These are phyloP conservation scores for Kwoniella sp. DNA, from an alignment of 768 basidiomycete species.

Conservation along the genomic window DNA sequence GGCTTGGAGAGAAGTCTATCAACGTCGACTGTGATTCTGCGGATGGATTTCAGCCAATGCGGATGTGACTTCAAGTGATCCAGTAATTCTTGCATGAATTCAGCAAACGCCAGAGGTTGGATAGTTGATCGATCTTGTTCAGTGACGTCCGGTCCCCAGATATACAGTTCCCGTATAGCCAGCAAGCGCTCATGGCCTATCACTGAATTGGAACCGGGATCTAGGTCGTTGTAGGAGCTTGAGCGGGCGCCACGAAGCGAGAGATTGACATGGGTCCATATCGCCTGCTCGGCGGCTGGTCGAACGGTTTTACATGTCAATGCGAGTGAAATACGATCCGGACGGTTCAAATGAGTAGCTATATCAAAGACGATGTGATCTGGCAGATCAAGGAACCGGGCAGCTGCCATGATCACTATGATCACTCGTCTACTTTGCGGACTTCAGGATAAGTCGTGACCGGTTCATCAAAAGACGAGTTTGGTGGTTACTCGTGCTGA, in stretches of 20 bases:
- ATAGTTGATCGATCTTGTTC: neutral
- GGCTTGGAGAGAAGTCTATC: constrained; percentile 10
- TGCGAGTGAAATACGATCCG: neutral
- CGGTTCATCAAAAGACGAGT: too few relatives aligned
- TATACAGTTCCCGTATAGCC: neutral
- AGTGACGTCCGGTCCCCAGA: neutral
- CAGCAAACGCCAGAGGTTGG: neutral
- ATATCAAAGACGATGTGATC: neutral
- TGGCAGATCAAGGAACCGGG: neutral
- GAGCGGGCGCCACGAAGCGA: too few relatives aligned
- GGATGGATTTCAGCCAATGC: neutral
- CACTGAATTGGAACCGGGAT: neutral
- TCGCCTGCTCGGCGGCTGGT: constrained; percentile 1
- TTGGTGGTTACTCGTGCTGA: too few relatives aligned
- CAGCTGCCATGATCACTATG: neutral
- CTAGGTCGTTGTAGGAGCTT: too few relatives aligned
- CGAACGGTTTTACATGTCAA: neutral
- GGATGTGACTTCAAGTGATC: constrained; percentile 7
- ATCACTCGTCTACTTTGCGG: too few relatives aligned
- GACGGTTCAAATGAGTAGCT: neutral
- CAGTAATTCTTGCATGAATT: constrained; percentile 3
- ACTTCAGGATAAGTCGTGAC: too few relatives aligned
- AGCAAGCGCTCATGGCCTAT: neutral
- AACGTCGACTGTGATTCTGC: constrained; percentile 18
- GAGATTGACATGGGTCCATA: constrained; percentile 8